A percentile compares a stretch with the other conserved stretches of the same genome.
Conservation (phyloP, 345 rosid genomes). For the Syzygium aromaticum region DNA sequence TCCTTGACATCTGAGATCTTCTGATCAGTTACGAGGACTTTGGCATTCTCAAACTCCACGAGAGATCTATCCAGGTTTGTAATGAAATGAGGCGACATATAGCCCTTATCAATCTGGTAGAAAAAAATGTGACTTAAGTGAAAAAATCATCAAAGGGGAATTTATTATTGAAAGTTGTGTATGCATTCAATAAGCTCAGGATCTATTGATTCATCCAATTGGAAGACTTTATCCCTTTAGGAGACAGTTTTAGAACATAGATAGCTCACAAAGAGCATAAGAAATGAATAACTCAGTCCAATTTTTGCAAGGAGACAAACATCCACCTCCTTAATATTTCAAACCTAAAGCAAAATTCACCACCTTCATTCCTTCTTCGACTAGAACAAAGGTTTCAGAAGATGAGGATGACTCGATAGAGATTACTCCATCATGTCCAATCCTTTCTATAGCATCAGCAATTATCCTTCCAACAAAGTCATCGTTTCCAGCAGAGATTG, state of each 20-base stretch:
- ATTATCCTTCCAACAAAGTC: slow-evolving; percentile 72
- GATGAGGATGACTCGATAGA: slow-evolving; percentile 71
- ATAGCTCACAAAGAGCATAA: background rate
- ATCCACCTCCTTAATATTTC: background rate
- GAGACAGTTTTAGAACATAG: background rate
- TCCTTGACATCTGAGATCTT: slow-evolving; percentile 63
- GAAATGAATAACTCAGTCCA: background rate
- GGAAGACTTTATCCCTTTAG: background rate
- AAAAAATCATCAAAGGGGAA: background rate
- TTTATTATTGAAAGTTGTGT: background rate
- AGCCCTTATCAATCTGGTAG: slow-evolving; percentile 73
- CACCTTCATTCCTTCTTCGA: slow-evolving; percentile 98
- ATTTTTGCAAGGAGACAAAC: background rate
- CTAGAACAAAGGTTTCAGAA: slow-evolving; percentile 54
- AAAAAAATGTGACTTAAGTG: background rate
- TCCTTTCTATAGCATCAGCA: slow-evolving; percentile 70
- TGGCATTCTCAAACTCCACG: slow-evolving; percentile 78
- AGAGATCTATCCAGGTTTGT: slow-evolving; percentile 68
- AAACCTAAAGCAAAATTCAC: background rate
- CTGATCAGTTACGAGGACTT: slow-evolving; percentile 74
- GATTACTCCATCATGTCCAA: slow-evolving; percentile 87
- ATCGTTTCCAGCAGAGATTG: slow-evolving; percentile 88
- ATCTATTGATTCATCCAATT: background rate
- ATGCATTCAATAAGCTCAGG: background rate
- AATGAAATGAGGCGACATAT: slow-evolving; percentile 78